Conservation (phyloP, 225 moss, liverwort and hornwort species). For the Bryoerythrophyllum caledonicum region DNA sequence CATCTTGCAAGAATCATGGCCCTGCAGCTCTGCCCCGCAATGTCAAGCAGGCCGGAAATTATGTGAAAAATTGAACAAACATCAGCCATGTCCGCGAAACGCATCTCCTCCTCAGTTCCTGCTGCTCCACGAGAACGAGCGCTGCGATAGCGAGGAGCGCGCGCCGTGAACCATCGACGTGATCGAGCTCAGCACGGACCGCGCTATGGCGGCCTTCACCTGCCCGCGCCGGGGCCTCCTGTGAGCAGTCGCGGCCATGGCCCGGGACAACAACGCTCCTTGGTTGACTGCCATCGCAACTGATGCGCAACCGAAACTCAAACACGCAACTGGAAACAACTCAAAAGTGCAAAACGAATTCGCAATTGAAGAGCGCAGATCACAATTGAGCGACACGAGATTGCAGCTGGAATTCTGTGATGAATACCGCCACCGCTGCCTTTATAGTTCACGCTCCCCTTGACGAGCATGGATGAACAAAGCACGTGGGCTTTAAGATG, state of each 20-base stretch:
- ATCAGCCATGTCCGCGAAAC: neutral
- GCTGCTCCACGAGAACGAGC: conserved; percentile 41
- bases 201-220: neutral
- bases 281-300: conserved; percentile 25
- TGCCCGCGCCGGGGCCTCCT: conserved; percentile 24
- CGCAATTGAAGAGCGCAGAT: neutral
- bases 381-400: too few relatives aligned
- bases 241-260: neutral
- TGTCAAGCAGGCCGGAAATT: neutral
- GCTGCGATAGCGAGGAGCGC: conserved; percentile 23
- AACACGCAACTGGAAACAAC: neutral
- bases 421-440: neutral
- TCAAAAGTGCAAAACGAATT: too few relatives aligned
- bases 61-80: neutral
- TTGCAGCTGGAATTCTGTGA: neutral
- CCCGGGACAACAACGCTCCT: neutral
- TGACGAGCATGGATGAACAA: too few relatives aligned
- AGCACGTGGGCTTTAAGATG: too few relatives aligned
- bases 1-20: too few relatives aligned
- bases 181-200: conserved; percentile 23
- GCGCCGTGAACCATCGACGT: conserved; percentile 33
- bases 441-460: conserved; percentile 10
- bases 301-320: neutral
- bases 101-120: conserved; percentile 15
- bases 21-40: too few relatives aligned